Evolutionary conservation across 176 grass and related monocot species (phyloP).

Genomic region (Ampelocalamus luodianensis): DNA sequence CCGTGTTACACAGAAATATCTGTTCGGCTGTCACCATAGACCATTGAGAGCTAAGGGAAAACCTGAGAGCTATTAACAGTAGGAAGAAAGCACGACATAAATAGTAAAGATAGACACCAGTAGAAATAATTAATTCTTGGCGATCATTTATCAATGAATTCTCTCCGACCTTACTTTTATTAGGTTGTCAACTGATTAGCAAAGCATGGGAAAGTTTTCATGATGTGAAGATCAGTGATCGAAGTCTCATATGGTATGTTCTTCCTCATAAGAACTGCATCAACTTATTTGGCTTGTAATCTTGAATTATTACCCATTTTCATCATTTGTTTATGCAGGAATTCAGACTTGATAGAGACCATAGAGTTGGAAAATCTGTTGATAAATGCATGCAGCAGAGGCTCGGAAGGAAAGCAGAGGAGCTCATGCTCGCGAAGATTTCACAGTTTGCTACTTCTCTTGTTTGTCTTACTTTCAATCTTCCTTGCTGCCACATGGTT

Average conservation of each 20-base stretch:
- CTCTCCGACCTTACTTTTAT: slow-evolving; percentile 18
- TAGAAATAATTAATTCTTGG: background rate
- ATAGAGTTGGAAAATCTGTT: slow-evolving; percentile 86
- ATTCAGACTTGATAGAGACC: slow-evolving; percentile 91
- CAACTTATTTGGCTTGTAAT: slow-evolving; percentile 20
- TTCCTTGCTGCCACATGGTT: background rate
- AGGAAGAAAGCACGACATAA: background rate
- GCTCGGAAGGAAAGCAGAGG: slow-evolving; percentile 90
- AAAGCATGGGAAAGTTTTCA: slow-evolving; percentile 71
- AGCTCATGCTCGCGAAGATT: slow-evolving; percentile 93
- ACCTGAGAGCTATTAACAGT: background rate
- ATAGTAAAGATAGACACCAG: background rate
- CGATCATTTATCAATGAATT: slow-evolving; percentile 16
- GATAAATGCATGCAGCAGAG: slow-evolving; percentile 86
- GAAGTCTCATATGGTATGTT: slow-evolving; percentile 82
- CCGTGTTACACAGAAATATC: slow-evolving; percentile 4
- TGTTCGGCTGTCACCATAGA: background rate
- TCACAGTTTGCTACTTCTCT: slow-evolving; percentile 57
- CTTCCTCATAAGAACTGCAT: slow-evolving; percentile 3
- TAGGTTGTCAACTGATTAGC: slow-evolving; percentile 70
- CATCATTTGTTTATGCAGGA: slow-evolving; percentile 50
- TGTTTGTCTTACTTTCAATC: background rate
- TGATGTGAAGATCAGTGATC: slow-evolving; percentile 71
- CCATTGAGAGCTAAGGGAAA: background rate
- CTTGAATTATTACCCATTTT: slow-evolving; percentile 37